Evolutionary conservation across 1,284 basidiomycete species (phyloP).

Genomic region (Agaricales sp.): DNA sequence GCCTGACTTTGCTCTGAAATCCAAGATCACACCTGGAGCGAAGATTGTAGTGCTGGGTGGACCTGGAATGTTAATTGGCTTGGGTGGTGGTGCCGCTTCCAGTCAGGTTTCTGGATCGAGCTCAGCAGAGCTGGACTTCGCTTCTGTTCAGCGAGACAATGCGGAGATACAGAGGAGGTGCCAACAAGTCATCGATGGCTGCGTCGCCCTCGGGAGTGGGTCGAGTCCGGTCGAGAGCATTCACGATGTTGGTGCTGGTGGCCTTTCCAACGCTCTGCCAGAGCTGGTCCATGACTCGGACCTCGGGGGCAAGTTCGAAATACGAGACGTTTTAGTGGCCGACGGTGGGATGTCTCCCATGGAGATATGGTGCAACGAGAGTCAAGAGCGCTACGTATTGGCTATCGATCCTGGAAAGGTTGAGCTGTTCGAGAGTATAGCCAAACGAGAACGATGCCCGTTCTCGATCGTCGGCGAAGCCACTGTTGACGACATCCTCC

Average conservation of each 20-base stretch:
- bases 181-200: conserved; percentile 96
- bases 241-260: conserved; percentile 97
- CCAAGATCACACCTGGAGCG: conserved; percentile 64
- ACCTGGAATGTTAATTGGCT: conserved; percentile 92
- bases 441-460: conserved; percentile 85
- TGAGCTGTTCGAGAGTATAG: conserved; percentile 65
- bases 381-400: conserved; percentile 95
- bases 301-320: conserved; percentile 90
- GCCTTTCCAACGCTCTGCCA: conserved; percentile 92
- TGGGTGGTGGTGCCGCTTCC: conserved; percentile 93
- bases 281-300: conserved; percentile 94
- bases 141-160: conserved; percentile 95
- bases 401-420: conserved; percentile 62
- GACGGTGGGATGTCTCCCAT: conserved; percentile 95
- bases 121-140: conserved; percentile 92
- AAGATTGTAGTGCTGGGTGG: conserved; percentile 95
- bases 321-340: conserved; percentile 86
- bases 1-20: conserved; percentile 71
- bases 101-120: conserved; percentile 86
- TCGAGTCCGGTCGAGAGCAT: conserved; percentile 89
- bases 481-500: conserved; percentile 71
- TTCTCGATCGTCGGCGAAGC: conserved; percentile 87
- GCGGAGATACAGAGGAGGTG: conserved; percentile 97
- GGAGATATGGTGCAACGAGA: conserved; percentile 99
- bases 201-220: conserved; percentile 49